phyloP scores from a whole-genome alignment of 2,329 filamentous ascomycete species.

The Ceratocystis huliohia region DNA sequence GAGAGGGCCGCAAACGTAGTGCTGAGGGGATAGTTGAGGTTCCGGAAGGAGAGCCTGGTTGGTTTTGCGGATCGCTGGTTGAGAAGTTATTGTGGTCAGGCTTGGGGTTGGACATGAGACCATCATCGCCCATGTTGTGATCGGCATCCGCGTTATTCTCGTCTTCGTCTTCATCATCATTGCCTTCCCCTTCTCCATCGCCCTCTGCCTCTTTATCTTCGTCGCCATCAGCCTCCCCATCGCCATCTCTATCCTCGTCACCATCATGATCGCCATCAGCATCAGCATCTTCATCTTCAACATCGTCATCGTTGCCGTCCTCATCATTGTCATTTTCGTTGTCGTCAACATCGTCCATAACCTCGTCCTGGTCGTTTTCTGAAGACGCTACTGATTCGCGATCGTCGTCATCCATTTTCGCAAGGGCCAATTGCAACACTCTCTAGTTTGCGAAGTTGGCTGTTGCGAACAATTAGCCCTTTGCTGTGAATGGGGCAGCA shows the following conservation, averaged over 20 bases:
- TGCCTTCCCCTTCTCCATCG: slow-evolving; percentile 9
- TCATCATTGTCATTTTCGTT: slow-evolving; percentile 31
- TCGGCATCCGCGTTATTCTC: slow-evolving; percentile 21
- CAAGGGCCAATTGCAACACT: not conserved
- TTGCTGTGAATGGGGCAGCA: too few relatives aligned
- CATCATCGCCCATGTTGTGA: slow-evolving; percentile 15
- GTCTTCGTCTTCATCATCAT: slow-evolving; percentile 22
- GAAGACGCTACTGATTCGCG: slow-evolving; percentile 23
- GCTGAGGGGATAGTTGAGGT: slow-evolving; percentile 19
- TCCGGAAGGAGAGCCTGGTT: not conserved
- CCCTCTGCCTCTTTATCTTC: slow-evolving; percentile 32
- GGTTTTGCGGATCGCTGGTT: not conserved
- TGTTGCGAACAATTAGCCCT: not conserved
- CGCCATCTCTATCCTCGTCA: slow-evolving; percentile 24
- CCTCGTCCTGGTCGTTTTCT: slow-evolving; percentile 41
- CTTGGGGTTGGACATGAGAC: not conserved
- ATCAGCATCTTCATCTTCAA: slow-evolving; percentile 32
- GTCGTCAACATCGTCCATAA: slow-evolving; percentile 41
- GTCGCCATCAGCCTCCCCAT: slow-evolving; percentile 21
- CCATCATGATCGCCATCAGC: slow-evolving; percentile 24
- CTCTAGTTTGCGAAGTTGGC: not conserved
- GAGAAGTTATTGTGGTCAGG: not conserved
- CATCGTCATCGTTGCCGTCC: slow-evolving; percentile 34
- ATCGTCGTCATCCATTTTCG: slow-evolving; percentile 18
- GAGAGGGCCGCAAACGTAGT: slow-evolving; percentile 38